Evolutionary conservation across 78 protist species (phyloP).

Genomic region (Parvularia atlantis): DNA sequence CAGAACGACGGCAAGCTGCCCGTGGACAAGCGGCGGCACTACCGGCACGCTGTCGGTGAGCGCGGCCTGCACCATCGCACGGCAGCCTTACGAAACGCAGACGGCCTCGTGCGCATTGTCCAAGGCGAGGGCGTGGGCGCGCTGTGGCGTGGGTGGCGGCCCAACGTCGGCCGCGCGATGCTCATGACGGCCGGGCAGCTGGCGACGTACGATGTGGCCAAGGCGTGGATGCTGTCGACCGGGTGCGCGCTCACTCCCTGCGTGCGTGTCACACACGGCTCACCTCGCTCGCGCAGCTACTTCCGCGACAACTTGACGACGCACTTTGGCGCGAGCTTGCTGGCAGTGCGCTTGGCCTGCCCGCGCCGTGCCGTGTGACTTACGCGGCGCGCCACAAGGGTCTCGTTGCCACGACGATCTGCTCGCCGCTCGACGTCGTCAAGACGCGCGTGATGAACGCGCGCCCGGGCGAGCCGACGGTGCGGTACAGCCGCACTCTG

Average conservation of each 20-base stretch:
- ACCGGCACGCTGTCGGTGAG: slow-evolving; percentile 1
- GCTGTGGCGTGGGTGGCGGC: background rate
- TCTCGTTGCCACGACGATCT: background rate
- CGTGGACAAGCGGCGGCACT: background rate
- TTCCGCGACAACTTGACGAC: background rate
- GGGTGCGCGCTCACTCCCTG: too few relatives aligned
- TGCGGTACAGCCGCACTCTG: too few relatives aligned
- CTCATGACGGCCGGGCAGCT: slow-evolving; percentile 4
- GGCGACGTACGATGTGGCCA: background rate
- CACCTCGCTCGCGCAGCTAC: too few relatives aligned
- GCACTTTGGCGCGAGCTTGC: background rate
- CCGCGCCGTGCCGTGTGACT: too few relatives aligned
- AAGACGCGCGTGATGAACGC: slow-evolving; percentile 34
- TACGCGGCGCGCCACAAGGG: too few relatives aligned
- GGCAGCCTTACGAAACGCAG: too few relatives aligned
- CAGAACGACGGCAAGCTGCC: slow-evolving; percentile 9
- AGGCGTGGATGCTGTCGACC: background rate
- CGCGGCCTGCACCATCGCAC: too few relatives aligned
- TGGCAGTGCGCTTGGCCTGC: too few relatives aligned
- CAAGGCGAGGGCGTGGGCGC: slow-evolving; percentile 1
- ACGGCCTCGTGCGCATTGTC: background rate
- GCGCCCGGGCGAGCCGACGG: background rate
- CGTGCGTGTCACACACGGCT: too few relatives aligned
- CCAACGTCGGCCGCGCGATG: slow-evolving; percentile 4
- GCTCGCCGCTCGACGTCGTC: slow-evolving; percentile 27